Conservation (phyloP, 2,329 filamentous ascomycete genomes). For the Bipolaris bicolor region DNA sequence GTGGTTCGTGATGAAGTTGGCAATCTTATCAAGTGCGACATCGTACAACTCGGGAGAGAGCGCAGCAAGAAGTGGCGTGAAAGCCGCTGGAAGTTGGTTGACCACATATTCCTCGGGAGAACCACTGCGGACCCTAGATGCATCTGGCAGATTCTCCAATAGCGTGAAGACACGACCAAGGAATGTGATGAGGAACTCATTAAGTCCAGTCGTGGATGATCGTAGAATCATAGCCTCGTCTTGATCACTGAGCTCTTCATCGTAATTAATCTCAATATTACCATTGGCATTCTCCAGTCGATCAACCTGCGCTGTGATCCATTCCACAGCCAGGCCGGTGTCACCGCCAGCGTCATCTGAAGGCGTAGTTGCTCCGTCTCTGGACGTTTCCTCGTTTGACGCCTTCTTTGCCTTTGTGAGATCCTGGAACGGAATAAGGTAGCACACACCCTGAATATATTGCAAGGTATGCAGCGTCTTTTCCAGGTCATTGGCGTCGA, state of each 20-base stretch:
- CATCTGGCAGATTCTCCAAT: slow-evolving; percentile 91
- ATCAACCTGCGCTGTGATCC: slow-evolving; percentile 94
- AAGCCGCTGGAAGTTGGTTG: slow-evolving; percentile 88
- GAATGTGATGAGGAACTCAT: slow-evolving; percentile 89
- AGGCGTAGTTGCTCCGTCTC: slow-evolving; percentile 42
- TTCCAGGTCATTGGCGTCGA: slow-evolving; percentile 95
- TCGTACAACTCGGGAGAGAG: slow-evolving; percentile 94
- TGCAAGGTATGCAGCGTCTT: slow-evolving; percentile 95
- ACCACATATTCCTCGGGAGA: slow-evolving; percentile 97
- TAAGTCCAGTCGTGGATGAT: slow-evolving; percentile 91
- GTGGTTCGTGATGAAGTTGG: slow-evolving; percentile 88
- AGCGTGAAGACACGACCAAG: slow-evolving; percentile 94
- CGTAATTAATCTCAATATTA: slow-evolving; percentile 84
- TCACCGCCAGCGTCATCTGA: slow-evolving; percentile 46
- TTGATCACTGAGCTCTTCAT: slow-evolving; percentile 78
- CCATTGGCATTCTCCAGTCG: slow-evolving; percentile 89
- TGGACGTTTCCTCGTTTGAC: slow-evolving; percentile 13
- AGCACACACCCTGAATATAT: slow-evolving; percentile 94
- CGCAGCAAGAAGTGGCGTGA: slow-evolving; percentile 87
- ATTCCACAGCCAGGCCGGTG: slow-evolving; percentile 76
- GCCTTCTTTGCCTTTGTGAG: slow-evolving; percentile 65
- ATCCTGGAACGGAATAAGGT: slow-evolving; percentile 91
- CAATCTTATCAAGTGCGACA: slow-evolving; percentile 87
- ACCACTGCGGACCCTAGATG: slow-evolving; percentile 82
- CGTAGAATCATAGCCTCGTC: slow-evolving; percentile 87